phyloP scores from a whole-genome alignment of 1,284 basidiomycete species.

The Malassezia nana region DNA sequence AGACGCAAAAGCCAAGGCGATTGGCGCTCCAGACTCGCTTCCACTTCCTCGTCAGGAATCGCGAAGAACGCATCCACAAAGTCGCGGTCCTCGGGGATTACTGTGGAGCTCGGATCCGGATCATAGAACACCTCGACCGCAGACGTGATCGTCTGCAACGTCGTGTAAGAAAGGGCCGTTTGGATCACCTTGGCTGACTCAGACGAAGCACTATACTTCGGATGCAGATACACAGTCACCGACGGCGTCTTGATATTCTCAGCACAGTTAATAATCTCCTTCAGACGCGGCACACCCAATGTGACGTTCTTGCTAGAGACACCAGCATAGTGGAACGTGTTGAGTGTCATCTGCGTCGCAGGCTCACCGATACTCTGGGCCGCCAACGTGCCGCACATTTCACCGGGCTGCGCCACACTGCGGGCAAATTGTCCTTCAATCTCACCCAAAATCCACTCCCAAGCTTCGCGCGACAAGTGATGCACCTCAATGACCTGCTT shows the following conservation, averaged over 20 bases:
- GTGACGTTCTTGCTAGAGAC: slow-evolving; percentile 99
- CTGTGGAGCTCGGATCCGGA: slow-evolving; percentile 78
- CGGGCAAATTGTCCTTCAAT: slow-evolving; percentile 64
- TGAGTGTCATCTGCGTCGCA: slow-evolving; percentile 98
- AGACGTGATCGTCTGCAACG: slow-evolving; percentile 84
- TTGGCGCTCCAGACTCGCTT: slow-evolving; percentile 76
- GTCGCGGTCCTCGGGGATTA: slow-evolving; percentile 88
- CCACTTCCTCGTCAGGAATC: slow-evolving; percentile 93
- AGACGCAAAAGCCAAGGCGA: slow-evolving; percentile 96
- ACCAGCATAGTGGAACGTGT: slow-evolving; percentile 96
- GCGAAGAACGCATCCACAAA: slow-evolving; percentile 99
- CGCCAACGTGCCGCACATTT: slow-evolving; percentile 97
- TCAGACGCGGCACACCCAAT: slow-evolving; percentile 91
- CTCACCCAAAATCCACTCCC: slow-evolving; percentile 95
- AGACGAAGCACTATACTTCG: slow-evolving; percentile 49
- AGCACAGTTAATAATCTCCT: slow-evolving; percentile 98
- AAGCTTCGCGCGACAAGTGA: slow-evolving; percentile 57
- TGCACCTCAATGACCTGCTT: slow-evolving; percentile 47
- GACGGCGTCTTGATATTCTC: slow-evolving; percentile 97
- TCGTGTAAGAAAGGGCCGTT: slow-evolving; percentile 86
- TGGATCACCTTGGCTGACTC: slow-evolving; percentile 70
- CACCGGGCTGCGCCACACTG: slow-evolving; percentile 81
- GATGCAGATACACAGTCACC: slow-evolving; percentile 65
- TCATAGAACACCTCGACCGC: slow-evolving; percentile 98
- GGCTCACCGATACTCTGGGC: slow-evolving; percentile 99